Conservation (phyloP, 2,329 filamentous ascomycete species). For the Diplocarpon mali region DNA sequence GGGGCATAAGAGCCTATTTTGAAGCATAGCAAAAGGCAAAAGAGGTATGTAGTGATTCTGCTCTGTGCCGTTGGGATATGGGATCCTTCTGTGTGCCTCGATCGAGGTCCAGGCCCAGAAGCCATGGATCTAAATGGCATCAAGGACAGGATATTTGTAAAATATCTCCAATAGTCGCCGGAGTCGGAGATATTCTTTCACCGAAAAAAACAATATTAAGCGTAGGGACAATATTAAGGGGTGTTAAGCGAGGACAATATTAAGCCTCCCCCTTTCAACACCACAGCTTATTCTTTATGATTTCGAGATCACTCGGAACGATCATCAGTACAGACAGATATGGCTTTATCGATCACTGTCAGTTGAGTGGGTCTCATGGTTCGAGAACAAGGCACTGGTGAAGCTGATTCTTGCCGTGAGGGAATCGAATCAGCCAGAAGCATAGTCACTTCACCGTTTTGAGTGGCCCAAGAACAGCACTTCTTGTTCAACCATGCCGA, state of each 20-base stretch:
- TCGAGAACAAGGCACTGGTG: not conserved
- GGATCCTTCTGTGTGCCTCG: too few relatives aligned
- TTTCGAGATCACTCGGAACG: not conserved
- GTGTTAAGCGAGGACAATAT: slow-evolving; percentile 9
- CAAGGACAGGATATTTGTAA: not conserved
- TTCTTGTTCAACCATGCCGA: not conserved
- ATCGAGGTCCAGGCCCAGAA: too few relatives aligned
- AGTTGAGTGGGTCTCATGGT: not conserved
- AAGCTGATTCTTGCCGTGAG: not conserved
- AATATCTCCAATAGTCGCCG: not conserved
- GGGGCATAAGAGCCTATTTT: too few relatives aligned
- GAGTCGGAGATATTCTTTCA: slow-evolving; percentile 1
- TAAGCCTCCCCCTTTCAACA: slow-evolving; percentile 4
- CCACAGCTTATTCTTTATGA: not conserved
- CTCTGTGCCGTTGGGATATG: too few relatives aligned
- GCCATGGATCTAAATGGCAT: too few relatives aligned
- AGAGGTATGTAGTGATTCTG: too few relatives aligned
- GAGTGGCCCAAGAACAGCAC: not conserved
- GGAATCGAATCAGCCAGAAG: not conserved
- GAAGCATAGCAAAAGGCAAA: too few relatives aligned
- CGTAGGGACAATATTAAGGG: slow-evolving; percentile 6
- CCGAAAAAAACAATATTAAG: slow-evolving; percentile 7
- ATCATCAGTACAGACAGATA: not conserved
- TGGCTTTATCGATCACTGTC: not conserved
- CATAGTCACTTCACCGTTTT: not conserved